Evolutionary conservation across 225 moss, liverwort and hornwort genomes (phyloP), one percentile per base, ranked within the genome.

Genomic region (Marchantia polymorpha): DNA sequence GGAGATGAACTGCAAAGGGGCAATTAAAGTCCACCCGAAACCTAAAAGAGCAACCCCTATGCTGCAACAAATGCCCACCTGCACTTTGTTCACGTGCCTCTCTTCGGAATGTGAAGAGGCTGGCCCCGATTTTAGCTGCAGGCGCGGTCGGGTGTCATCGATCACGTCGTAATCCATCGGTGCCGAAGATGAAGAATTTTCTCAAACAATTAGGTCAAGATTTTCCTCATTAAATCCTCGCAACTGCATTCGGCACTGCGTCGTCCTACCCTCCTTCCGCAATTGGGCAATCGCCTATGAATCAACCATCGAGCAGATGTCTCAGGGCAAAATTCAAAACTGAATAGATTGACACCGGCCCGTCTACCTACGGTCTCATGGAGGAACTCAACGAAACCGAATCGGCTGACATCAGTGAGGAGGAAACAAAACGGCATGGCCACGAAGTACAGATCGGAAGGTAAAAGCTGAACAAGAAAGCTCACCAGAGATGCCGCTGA

Each of bases 131-230:
- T 93, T 90, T 67, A 97, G 72, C 84, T 97, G 93, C 46, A 97
- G 90, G 70, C 91, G 93, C 77, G 94, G 94, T 82, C 93, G 91
- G 58, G 91, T 85, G 20, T 92, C 92, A 48, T 97, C 93, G 26
- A 87, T 25, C n/a, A 90, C 84, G 58, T 97, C 94, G 84, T 88
- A 93, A 88, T 96, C 97, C 97, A 97, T 93, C 29, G 17, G 72
- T 15, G 30, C 50, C 29, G 23, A 29, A 39, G 47, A 47, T 9
- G 19, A 39, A 76, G 11, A 27, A 64, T 23, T 47, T 77, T 23
- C 7, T 49, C 0, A 29, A 49, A 64, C 20, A 51, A 49, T 39
- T 39, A 39, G 39, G 39, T 39, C 39, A 39, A 39, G 59, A 22
- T 76, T 39, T 26, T 54, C 17, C 29, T 29, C 73, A 74, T 53